A percentile compares a stretch with the other conserved stretches of the same genome.
Conservation (phyloP, 2,329 filamentous ascomycete genomes). For the Epichloe typhina region DNA sequence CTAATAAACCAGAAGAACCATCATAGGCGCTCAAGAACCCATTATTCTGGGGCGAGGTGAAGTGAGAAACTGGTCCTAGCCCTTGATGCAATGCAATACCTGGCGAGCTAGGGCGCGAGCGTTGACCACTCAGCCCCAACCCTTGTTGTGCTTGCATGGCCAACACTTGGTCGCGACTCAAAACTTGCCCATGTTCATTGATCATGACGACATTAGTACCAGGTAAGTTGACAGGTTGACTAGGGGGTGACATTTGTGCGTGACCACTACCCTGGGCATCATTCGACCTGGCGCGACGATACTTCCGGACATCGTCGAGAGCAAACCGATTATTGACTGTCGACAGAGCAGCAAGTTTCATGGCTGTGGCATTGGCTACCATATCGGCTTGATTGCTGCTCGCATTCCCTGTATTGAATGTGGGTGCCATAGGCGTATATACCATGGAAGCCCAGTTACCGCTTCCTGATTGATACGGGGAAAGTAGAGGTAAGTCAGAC, state of each 20-base stretch:
- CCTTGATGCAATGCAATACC: constrained; percentile 66
- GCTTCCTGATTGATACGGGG: constrained; percentile 66
- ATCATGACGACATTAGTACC: constrained; percentile 82
- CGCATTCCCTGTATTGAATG: constrained; percentile 49
- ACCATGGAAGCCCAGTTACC: constrained; percentile 98
- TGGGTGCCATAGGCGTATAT: constrained; percentile 89
- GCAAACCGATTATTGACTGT: constrained; percentile 98
- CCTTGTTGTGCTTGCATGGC: constrained; percentile 60
- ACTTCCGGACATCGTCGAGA: constrained; percentile 92
- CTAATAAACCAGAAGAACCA: constrained; percentile 53
- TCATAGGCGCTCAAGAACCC: constrained; percentile 89
- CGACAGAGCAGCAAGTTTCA: constrained; percentile 94
- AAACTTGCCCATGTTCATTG: constrained; percentile 79
- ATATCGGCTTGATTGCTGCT: constrained; percentile 74
- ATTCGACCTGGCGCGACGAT: constrained; percentile 79
- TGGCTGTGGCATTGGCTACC: constrained; percentile 96
- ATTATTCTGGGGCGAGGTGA: constrained; percentile 84
- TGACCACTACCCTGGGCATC: constrained; percentile 56
- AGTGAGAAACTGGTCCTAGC: constrained; percentile 52
- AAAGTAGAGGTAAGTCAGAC: constrained; percentile 69
- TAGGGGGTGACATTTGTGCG: constrained; percentile 51
- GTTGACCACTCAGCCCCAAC: constrained; percentile 49
- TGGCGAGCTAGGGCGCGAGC: constrained; percentile 82
- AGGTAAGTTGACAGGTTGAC: constrained; percentile 49
- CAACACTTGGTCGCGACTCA: constrained; percentile 75